phyloP scores from a whole-genome alignment of 208 protist species.

The Leptomonas pyrrhocoris region DNA sequence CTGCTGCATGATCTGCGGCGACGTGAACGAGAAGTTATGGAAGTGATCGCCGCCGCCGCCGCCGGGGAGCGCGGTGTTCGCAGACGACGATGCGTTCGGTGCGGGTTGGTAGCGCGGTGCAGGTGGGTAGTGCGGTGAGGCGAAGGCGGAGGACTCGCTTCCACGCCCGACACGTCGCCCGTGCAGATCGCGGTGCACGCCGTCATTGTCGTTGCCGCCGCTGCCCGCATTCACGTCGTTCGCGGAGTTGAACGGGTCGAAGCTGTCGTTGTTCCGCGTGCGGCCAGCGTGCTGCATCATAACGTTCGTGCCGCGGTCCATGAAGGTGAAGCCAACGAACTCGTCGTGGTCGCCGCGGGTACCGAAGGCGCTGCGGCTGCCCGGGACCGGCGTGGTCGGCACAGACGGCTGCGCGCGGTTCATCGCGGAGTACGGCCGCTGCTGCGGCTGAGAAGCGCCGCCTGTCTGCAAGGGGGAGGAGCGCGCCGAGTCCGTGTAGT shows the following conservation, averaged over 20 bases:
- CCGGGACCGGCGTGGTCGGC: neutral
- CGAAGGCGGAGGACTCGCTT: neutral
- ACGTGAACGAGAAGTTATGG: constrained; percentile 54
- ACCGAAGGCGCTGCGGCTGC: neutral
- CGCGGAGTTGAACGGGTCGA: constrained; percentile 18
- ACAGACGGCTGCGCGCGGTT: neutral
- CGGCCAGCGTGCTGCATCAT: constrained; percentile 7
- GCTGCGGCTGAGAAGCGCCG: too few species aligned
- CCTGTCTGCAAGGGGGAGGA: too few species aligned
- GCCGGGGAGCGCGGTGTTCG: too few species aligned
- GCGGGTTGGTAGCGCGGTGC: constrained; percentile 4
- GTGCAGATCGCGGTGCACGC: neutral
- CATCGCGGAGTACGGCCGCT: neutral
- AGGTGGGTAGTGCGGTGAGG: neutral
- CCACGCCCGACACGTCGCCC: neutral
- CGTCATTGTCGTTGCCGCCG: neutral
- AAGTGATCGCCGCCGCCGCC: constrained; percentile 39
- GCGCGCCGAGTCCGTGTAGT: too few species aligned
- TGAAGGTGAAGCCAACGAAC: constrained; percentile 31
- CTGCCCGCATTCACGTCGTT: constrained; percentile 4
- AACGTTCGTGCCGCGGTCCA: neutral
- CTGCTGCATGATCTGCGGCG: constrained; percentile 34
- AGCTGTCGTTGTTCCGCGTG: constrained; percentile 3
- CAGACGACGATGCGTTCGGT: neutral
- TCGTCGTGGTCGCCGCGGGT: constrained; percentile 1